A percentile compares a stretch with the other conserved stretches of the same genome.
Conservation (phyloP, 331 rosid species). For the Acacia concinna region DNA sequence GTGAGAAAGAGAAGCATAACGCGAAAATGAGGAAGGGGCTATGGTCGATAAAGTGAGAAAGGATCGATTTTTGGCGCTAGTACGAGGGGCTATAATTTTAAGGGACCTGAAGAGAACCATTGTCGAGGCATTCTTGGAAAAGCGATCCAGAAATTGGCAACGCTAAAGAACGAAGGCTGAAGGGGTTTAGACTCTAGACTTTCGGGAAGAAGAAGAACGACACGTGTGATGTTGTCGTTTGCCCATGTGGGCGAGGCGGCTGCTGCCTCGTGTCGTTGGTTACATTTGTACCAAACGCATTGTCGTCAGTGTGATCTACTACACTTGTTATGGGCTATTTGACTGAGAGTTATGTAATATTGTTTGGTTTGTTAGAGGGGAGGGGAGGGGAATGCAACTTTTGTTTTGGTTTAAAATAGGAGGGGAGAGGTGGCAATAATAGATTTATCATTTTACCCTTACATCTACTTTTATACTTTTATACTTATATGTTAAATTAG, state of each 20-base stretch:
- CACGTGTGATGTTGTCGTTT: background rate
- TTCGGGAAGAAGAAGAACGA: background rate
- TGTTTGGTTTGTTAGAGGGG: no score
- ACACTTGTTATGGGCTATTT: no score
- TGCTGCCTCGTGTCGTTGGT: background rate
- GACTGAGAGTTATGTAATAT: no score
- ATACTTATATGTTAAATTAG: no score
- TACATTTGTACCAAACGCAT: background rate
- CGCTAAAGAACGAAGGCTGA: background rate
- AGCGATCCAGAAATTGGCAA: no score
- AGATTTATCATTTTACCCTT: no score
- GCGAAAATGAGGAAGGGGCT: constrained; percentile 35
- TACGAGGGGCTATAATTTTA: constrained; percentile 35
- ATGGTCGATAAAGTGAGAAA: constrained; percentile 48
- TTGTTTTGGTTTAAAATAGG: no score
- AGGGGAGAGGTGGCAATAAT: no score
- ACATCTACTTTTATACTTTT: no score
- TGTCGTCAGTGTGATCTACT: background rate
- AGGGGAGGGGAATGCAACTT: no score
- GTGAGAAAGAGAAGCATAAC: constrained; percentile 24
- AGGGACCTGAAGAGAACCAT: constrained; percentile 69
- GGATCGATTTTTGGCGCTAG: constrained; percentile 40
- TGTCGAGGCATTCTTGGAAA: constrained; percentile 34
- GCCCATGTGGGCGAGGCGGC: background rate
- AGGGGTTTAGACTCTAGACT: background rate